Base-by-base conservation (phyloP, 106 monocot species). In the Narthecium ossifragum region DNA sequence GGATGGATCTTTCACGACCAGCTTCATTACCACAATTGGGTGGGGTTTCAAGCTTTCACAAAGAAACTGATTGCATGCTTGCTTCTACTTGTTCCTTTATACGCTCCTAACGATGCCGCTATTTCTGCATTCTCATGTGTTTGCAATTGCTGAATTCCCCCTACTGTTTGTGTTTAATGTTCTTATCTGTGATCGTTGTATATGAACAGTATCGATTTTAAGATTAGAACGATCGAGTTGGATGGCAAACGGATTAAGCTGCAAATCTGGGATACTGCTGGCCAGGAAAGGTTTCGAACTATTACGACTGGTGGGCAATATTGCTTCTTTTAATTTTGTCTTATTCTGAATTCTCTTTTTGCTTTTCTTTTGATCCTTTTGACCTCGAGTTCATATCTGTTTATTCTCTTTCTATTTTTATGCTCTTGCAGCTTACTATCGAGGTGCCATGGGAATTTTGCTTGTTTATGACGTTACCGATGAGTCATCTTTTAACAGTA, bases 381-480 rank as follows among this genome's bases (percentile, higher is more conserved):
- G n/a, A n/a, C n/a, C n/a, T n/a, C n/a, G n/a, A n/a, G n/a, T n/a
- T n/a, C n/a, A n/a, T n/a, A n/a, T n/a, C n/a, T n/a, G n/a, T n/a
- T n/a, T n/a, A n/a, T 13, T 54, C 9, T 13, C 5, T 41, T 45
- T 55, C 10, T 33, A 20, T 22, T 41, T 41, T 60, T 51, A 21
- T 26, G 53, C 28, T 61, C 25, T 50, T 67, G 75, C 82, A 94
- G 93, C 93, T 45, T 94, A 94, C 53, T 94, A 94, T 60, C 78
- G 93, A 31, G 93, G 93, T 8, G 93, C 93, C 31, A 89, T 94
- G 93, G 93, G 93, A 21, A 94, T 94, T 73, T 83, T 94, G 71
- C 89, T 94, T 75, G 89, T 89, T 63, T 94, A 94, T 69, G 93
- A 93, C 75, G 93, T 93, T 63, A 93, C 93, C 18, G 93, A 93